These are phyloP conservation scores for Oemleria cerasiformis DNA, from an alignment of 306 rosid species.

Conservation along the genomic window DNA sequence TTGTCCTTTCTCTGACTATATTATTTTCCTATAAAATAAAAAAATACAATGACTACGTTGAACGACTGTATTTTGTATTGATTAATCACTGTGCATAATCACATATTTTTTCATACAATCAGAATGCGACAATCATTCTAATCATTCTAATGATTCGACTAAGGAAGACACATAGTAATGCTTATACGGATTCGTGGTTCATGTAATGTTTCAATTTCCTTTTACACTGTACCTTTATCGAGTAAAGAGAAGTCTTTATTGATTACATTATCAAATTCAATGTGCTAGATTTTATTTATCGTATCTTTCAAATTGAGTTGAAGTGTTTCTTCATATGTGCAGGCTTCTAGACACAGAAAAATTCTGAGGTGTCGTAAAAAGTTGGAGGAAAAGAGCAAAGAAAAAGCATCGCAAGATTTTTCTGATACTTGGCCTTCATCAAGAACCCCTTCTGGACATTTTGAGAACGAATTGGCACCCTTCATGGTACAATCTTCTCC, in stretches of 20 bases:
- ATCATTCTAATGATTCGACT: not conserved
- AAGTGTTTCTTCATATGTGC: constrained; percentile 20
- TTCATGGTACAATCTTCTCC: constrained; percentile 49
- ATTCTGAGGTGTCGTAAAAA: constrained; percentile 41
- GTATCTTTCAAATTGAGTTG: not conserved
- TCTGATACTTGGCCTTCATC: constrained; percentile 62
- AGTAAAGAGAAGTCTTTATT: not conserved
- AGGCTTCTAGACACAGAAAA: constrained; percentile 53
- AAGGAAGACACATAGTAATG: not conserved
- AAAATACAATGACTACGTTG: too few relatives aligned
- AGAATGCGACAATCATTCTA: not conserved
- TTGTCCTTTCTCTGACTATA: too few relatives aligned
- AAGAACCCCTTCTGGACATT: constrained; percentile 39
- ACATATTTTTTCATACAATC: too few relatives aligned
- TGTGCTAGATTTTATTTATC: constrained; percentile 9
- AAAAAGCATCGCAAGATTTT: constrained; percentile 37
- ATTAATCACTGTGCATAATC: too few relatives aligned
- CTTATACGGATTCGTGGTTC: not conserved
- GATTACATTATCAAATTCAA: not conserved
- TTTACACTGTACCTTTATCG: not conserved
- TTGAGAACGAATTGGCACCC: constrained; percentile 48
- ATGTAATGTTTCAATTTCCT: not conserved
- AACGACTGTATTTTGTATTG: too few relatives aligned
- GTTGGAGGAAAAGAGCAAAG: constrained; percentile 44
- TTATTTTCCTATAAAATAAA: too few relatives aligned